Evolutionary conservation across 2,329 filamentous ascomycete species (phyloP).

Genomic region (Xylariaceae sp.): DNA sequence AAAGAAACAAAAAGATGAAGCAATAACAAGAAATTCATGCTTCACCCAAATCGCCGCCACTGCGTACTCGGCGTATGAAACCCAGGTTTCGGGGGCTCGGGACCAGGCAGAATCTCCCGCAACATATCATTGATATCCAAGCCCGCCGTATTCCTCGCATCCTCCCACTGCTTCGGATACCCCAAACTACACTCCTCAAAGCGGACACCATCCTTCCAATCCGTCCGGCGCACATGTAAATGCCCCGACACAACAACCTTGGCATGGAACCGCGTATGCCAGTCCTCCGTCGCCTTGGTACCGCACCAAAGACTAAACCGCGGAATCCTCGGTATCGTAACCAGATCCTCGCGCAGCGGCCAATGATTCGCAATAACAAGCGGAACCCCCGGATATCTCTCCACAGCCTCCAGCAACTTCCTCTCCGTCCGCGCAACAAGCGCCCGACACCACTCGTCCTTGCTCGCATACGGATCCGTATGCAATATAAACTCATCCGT

Average conservation of each 20-base stretch:
- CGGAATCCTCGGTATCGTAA: constrained; percentile 33
- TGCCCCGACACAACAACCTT: constrained; percentile 36
- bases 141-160: constrained; percentile 25
- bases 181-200: constrained; percentile 37
- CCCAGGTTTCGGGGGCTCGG: constrained; percentile 23
- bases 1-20: not conserved
- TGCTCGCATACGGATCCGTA: constrained; percentile 32
- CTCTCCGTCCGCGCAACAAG: constrained; percentile 28
- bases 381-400: constrained; percentile 19
- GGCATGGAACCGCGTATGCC: constrained; percentile 34
- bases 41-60: constrained; percentile 28
- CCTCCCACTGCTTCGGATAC: constrained; percentile 36
- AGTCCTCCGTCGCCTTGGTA: constrained; percentile 34
- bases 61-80: constrained; percentile 17
- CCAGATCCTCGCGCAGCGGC: constrained; percentile 35
- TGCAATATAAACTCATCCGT: constrained; percentile 37
- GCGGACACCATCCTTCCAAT: constrained; percentile 35
- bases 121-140: constrained; percentile 33
- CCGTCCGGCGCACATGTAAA: constrained; percentile 36
- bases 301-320: constrained; percentile 38
- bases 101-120: constrained; percentile 34
- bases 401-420: constrained; percentile 28
- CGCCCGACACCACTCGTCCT: constrained; percentile 34
- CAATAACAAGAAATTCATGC: not conserved
- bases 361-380: constrained; percentile 36